These are phyloP conservation scores for Tagetes patula DNA, from an alignment of 129 eudicot genomes.

Conservation along the genomic window DNA sequence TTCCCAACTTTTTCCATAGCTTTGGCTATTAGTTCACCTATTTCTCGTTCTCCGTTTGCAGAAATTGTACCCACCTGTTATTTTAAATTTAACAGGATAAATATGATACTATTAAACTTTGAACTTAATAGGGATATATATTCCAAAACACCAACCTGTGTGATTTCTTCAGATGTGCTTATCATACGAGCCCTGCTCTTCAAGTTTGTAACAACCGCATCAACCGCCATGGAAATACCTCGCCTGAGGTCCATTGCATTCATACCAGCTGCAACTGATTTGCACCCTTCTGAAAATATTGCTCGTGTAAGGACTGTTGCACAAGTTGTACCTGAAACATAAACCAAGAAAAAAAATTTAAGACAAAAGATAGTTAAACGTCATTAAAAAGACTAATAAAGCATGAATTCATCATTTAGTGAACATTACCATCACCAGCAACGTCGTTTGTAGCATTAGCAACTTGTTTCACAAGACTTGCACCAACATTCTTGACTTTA, in stretches of 20 bases:
- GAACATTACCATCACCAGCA: constrained; percentile 81
- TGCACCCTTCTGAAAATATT: constrained; percentile 45
- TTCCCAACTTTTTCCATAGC: constrained; percentile 97
- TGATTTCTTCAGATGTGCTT: constrained; percentile 82
- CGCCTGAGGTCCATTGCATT: constrained; percentile 42
- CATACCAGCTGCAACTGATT: constrained; percentile 40
- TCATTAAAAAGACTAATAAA: neutral
- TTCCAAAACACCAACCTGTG: constrained; percentile 55
- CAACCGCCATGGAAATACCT: constrained; percentile 85
- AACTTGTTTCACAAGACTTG: constrained; percentile 84
- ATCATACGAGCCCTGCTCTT: constrained; percentile 84
- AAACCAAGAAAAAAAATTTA: neutral
- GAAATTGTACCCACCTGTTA: constrained; percentile 88
- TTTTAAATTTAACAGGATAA: neutral
- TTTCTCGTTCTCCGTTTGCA: constrained; percentile 91
- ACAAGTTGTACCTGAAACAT: constrained; percentile 75
- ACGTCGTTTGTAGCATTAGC: constrained; percentile 81
- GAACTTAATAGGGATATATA: neutral
- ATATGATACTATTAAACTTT: neutral
- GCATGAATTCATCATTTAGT: neutral
- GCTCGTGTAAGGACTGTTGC: constrained; percentile 85
- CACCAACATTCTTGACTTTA: constrained; percentile 73
- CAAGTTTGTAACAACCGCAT: constrained; percentile 67
- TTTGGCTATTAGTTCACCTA: constrained; percentile 87
- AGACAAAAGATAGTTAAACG: neutral